Evolutionary conservation across 1,139 yeast genomes (phyloP), one percentile per base, ranked within the genome.

Genomic region (Suhomyces ambrosiae): DNA sequence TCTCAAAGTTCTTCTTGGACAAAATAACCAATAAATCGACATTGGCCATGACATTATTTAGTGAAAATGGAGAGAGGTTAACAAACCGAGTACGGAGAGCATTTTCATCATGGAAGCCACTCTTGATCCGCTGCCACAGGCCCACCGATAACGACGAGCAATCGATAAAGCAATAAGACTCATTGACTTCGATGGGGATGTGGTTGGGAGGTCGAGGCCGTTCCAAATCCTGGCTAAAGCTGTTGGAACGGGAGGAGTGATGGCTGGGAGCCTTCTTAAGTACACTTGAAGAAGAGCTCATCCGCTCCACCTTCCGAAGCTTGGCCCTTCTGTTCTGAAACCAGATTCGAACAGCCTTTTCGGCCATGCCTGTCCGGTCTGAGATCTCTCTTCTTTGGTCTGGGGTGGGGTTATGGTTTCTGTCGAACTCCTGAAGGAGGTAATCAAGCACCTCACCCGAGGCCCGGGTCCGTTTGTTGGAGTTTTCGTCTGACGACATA

Each of bases 281-380:
- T 11, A 37, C 29, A 25, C 35, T 27, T 21, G 39, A 33, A 10
- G 44, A 31, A 7, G 38, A 65, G 35, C 38, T 69, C 57, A 73
- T 56, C 37, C 81, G 65, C 48, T 77, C 82, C 47, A 72, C 43
- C 27, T 40, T 54, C 19, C 90, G 74, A 34, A 80, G 73, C 56
- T 88, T 88, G 13, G 96, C 96, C 44, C 97, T 66, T 50, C 94
- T 71, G 57, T 90, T 90, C 59, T 90, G 97, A 56, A 90, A 90
- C 97, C 97, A 90, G 33, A 90, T 89, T 40, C 96, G 75, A 3
- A 90, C 96, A 4, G 95, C 89, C 48, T 95, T 77, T 53, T 89
- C 96, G 7, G 92, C 80, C 92, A 90, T 86, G 32, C 86, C 86
- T 2, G 95, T 87, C 44, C 73, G 74, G 6, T 74, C 78, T 32